A percentile compares a stretch with the other conserved stretches of the same genome.
These are phyloP conservation scores for Mycogone perniciosa DNA, from an alignment of 2,329 filamentous ascomycete genomes.

Conservation along the genomic window DNA sequence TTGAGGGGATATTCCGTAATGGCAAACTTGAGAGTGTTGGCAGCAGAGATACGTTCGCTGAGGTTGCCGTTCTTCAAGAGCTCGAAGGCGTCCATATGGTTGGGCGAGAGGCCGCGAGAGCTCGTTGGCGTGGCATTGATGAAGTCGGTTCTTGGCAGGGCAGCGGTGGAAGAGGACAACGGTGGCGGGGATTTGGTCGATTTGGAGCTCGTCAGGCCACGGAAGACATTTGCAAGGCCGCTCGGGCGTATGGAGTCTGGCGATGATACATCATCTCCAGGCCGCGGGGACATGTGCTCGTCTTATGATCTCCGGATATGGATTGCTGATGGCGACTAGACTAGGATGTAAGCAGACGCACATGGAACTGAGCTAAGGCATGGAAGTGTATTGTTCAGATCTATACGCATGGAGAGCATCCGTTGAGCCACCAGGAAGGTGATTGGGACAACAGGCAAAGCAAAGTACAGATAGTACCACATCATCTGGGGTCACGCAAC, in stretches of 20 bases:
- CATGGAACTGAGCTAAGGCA: not conserved
- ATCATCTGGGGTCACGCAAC: constrained; percentile 4
- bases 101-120: constrained; percentile 40
- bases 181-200: constrained; percentile 45
- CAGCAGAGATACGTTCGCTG: constrained; percentile 50
- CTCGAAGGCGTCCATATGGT: constrained; percentile 49
- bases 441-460: not conserved
- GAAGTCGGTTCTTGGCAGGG: constrained; percentile 39
- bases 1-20: constrained; percentile 54
- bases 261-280: constrained; percentile 50
- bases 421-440: not conserved
- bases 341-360: constrained; percentile 3
- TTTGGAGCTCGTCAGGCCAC: constrained; percentile 52
- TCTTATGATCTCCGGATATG: constrained; percentile 20
- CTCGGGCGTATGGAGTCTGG: constrained; percentile 50
- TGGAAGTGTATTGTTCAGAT: too few relatives aligned
- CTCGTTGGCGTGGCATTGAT: constrained; percentile 35
- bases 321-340: constrained; percentile 11
- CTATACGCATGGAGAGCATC: too few relatives aligned
- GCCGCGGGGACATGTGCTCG: constrained; percentile 54
- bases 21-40: constrained; percentile 48
- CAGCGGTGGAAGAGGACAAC: constrained; percentile 32
- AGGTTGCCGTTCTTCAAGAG: constrained; percentile 47
- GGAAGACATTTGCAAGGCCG: constrained; percentile 58
- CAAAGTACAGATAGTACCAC: not conserved